Evolutionary conservation across 148 eudicot genomes (phyloP).

Genomic region (Vaccinium macrocarpon): DNA sequence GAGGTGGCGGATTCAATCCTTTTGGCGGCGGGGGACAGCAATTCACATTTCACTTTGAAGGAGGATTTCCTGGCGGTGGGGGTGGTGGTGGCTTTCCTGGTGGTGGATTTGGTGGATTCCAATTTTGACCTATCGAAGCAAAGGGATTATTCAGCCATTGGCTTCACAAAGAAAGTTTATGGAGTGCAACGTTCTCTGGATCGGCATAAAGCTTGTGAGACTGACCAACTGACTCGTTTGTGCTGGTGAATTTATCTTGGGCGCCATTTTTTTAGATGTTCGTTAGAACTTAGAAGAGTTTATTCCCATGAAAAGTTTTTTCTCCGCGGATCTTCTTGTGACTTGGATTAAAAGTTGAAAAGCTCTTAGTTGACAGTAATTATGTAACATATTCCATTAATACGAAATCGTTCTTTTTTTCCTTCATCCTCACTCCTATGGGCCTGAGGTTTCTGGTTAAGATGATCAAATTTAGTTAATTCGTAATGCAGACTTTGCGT

Average conservation of each 20-base stretch:
- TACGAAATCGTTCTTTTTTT: background rate
- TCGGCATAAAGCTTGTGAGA: background rate
- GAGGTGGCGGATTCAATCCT: conserved; percentile 87
- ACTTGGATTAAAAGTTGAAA: background rate
- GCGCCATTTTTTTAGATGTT: background rate
- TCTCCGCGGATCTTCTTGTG: no score
- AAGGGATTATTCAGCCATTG: background rate
- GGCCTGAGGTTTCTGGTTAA: background rate
- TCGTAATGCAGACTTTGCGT: background rate
- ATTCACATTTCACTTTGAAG: conserved; percentile 91
- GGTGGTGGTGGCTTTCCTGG: conserved; percentile 44
- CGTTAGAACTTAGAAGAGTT: background rate
- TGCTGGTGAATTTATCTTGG: background rate
- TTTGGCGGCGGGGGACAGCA: conserved; percentile 87
- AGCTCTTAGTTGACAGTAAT: background rate
- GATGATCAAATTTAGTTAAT: background rate
- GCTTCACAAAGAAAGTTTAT: background rate
- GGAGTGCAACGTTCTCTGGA: background rate
- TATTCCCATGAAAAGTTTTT: conserved; percentile 4
- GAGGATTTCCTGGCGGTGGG: conserved; percentile 86
- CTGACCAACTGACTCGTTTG: background rate
- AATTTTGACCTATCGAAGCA: conserved; percentile 37
- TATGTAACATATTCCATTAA: background rate
- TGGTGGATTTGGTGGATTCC: conserved; percentile 74
- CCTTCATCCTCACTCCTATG: no score